Evolutionary conservation across 2,329 filamentous ascomycete genomes (phyloP), one percentile per base, ranked within the genome.

Genomic region (Grosmannia clavigera): DNA sequence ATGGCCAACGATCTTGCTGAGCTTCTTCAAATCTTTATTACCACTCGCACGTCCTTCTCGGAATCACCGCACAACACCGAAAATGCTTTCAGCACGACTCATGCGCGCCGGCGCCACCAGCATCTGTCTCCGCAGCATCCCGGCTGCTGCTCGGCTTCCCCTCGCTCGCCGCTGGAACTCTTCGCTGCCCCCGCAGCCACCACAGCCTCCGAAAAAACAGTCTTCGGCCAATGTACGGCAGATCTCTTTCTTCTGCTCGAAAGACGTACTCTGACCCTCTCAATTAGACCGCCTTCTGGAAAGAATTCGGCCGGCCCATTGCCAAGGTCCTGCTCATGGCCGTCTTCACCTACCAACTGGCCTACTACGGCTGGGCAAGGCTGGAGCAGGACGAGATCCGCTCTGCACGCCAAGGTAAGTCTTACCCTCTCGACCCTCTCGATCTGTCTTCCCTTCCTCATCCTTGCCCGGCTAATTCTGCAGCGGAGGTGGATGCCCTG

Each of bases 301-400:
- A 83, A 68, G 83, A 82, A 16, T 91, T 90, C 68, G 83, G 84
- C 48, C 79, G 86, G 1, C 88, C 89, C 3, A 77, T 92, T 54
- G 79, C 82, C 58, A 92, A 91, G 74, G 84, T 84, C 59, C 81
- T 90, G 65, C 78, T 92, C 46, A 79, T 87, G 68, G 87, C 89
- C 59, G 80, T 91, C 60, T 84, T 90, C 68, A 87, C 85, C 2
- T 94, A 92, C 71, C 89, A 94, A 72, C 67, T 88, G n/a, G 72
- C 80, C 16, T 92, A 92, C 73, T 90, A 82, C 75, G 75, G 74
- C 16, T 94, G 89, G 89, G 70, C 82, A 46, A 88, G 86, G 72
- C 76, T 92, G 57, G 88, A 92, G 71, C 80, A 81, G 40, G 79
- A 88, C 59, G 89, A 94, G 73, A 76, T 81, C 60, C 83, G 80